Evolutionary conservation across 2,329 filamentous ascomycete species (phyloP).

Genomic region (Mollisia scopiformis): DNA sequence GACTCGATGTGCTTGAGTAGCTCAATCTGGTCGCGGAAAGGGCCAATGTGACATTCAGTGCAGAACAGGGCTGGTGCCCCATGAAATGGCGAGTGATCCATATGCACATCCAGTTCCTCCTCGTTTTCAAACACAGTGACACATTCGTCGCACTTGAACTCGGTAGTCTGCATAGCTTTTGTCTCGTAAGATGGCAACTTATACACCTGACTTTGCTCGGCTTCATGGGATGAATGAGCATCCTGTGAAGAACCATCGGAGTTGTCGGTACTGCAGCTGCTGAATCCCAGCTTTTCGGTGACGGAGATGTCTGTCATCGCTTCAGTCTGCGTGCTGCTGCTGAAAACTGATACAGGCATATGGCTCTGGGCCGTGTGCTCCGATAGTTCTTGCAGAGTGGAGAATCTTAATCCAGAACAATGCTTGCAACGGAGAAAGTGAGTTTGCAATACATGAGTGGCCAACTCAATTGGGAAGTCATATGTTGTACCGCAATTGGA

Average conservation of each 20-base stretch:
- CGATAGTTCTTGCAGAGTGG: neutral
- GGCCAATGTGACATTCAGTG: neutral
- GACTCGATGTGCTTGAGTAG: slow-evolving; percentile 1
- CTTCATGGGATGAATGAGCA: neutral
- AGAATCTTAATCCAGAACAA: neutral
- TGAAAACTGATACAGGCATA: neutral
- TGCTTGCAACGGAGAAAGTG: neutral
- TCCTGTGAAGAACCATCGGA: neutral
- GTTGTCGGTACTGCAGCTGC: neutral
- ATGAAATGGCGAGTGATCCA: slow-evolving; percentile 3
- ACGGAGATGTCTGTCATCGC: neutral
- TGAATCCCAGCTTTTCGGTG: neutral
- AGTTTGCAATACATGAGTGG: neutral
- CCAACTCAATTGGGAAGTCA: neutral
- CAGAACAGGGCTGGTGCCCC: neutral
- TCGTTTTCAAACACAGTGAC: neutral
- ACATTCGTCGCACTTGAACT: neutral
- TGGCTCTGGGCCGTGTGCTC: neutral
- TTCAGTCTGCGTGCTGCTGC: neutral
- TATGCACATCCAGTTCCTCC: neutral
- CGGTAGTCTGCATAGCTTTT: neutral
- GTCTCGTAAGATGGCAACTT: too few relatives aligned
- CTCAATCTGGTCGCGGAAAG: neutral
- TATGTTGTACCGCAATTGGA: neutral
- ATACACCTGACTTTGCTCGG: too few relatives aligned